Base-by-base conservation (phyloP, 805 yeast species). In the Monosporozyma aquatica region DNA sequence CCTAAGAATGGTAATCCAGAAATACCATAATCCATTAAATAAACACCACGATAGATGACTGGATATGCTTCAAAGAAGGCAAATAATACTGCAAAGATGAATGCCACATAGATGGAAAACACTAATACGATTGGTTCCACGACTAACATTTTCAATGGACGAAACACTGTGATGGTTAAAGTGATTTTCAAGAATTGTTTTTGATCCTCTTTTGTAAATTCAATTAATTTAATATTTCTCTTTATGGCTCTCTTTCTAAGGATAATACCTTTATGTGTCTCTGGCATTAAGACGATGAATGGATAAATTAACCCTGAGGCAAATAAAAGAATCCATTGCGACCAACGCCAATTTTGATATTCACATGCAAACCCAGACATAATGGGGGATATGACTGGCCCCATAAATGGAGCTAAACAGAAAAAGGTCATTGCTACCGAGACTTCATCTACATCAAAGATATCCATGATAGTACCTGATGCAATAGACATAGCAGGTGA, bases 401-500 rank as follows among this genome's bases (percentile, higher is more conserved):
- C 95, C 56, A 80, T 69, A 50, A 85, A 80, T 18, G 92, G 87
- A 10, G 87, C 83, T 43, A 82, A 62, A 59, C 89, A 80, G 64
- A 82, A 84, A n/a, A 78, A 62, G 3, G 83, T 75, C 79, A 83
- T 75, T n/a, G 94, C 87, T 4, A 79, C 51, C 13, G 87, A 82
- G 55, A 78, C 64, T 56, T 78, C 76, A 33, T 74, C 72, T 26
- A 79, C 75, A 17, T 69, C 72, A 79, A 89, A 87, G 38, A 86
- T 62, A 63, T 87, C 95, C 42, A 80, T 67, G 47, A 87, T 76
- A 5, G 92, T 79, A 48, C 95, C 96, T 41, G 89, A 87, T 10
- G 87, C 90, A 49, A 84, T 76, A 8, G 95, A 80, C 64, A 87
- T 69, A 2, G 89, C 87, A 3, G 92, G 94, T 1, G 89, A 78